Conservation (phyloP, 169 alveolate species). For the Plasmodium chabaudi region DNA sequence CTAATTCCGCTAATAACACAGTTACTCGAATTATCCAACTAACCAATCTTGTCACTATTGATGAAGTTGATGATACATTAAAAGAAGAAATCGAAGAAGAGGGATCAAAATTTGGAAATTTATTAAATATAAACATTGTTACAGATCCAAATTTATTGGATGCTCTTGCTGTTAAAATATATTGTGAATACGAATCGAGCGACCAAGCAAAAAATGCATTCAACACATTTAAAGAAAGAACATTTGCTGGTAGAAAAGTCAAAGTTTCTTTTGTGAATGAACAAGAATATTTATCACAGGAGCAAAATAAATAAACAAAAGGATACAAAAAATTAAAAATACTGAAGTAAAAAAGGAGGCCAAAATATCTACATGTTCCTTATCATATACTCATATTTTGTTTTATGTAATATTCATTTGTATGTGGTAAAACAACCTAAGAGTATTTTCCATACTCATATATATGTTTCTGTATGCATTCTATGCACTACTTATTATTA, state of each 20-base stretch:
- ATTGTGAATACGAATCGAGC: constrained; percentile 82
- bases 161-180: constrained; percentile 83
- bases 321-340: too few relatives aligned
- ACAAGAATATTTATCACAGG: constrained; percentile 30
- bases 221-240: constrained; percentile 81
- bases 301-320: background rate
- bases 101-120: constrained; percentile 85
- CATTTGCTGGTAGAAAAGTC: constrained; percentile 85
- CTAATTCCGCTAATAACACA: constrained; percentile 75
- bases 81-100: constrained; percentile 85
- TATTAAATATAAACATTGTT: constrained; percentile 77
- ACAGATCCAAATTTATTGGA: constrained; percentile 79
- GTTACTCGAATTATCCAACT: constrained; percentile 56
- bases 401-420: too few relatives aligned
- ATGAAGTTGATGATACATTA: constrained; percentile 82
- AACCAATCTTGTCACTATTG: constrained; percentile 80
- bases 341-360: too few relatives aligned
- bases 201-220: constrained; percentile 83
- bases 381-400: too few relatives aligned
- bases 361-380: too few relatives aligned
- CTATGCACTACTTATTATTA: too few relatives aligned
- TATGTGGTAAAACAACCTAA: too few relatives aligned
- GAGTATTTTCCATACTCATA: too few relatives aligned
- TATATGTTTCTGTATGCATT: too few relatives aligned
- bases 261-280: constrained; percentile 80